These are phyloP conservation scores for Ligustrum vulgare DNA, from an alignment of 257 asterid species.

Conservation along the genomic window DNA sequence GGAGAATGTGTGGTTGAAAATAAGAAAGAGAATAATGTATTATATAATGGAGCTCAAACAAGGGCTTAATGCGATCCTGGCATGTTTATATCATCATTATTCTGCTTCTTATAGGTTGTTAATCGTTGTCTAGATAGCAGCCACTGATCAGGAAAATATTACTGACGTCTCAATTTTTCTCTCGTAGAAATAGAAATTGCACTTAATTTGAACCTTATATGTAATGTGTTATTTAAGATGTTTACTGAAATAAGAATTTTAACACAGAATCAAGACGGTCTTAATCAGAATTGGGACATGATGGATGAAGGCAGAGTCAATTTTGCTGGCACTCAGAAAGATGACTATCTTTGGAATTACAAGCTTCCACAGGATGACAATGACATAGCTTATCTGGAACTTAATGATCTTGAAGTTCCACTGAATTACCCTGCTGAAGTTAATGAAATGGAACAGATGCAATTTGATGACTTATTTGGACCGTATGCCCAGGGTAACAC, in stretches of 20 bases:
- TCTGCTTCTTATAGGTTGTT: background rate
- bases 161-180: background rate
- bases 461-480: background rate
- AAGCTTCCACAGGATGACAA: slow-evolving; percentile 14
- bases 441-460: slow-evolving; percentile 10
- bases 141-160: background rate
- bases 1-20: no score
- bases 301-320: slow-evolving; percentile 21
- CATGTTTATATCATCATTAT: background rate
- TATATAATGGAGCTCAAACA: no score
- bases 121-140: background rate
- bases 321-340: slow-evolving; percentile 15
- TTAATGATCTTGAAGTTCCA: slow-evolving; percentile 36
- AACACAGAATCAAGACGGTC: slow-evolving; percentile 21
- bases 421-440: slow-evolving; percentile 19
- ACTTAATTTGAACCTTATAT: background rate
- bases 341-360: background rate
- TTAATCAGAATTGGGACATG: slow-evolving; percentile 4
- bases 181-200: background rate
- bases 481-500: background rate
- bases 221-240: background rate
- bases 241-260: background rate
- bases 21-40: no score
- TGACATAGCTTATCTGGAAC: slow-evolving; percentile 32
- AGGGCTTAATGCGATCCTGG: no score